A percentile compares a stretch with the other conserved stretches of the same genome.
phyloP scores from a whole-genome alignment of 768 basidiomycete species.

The Collybiopsis luxurians region DNA sequence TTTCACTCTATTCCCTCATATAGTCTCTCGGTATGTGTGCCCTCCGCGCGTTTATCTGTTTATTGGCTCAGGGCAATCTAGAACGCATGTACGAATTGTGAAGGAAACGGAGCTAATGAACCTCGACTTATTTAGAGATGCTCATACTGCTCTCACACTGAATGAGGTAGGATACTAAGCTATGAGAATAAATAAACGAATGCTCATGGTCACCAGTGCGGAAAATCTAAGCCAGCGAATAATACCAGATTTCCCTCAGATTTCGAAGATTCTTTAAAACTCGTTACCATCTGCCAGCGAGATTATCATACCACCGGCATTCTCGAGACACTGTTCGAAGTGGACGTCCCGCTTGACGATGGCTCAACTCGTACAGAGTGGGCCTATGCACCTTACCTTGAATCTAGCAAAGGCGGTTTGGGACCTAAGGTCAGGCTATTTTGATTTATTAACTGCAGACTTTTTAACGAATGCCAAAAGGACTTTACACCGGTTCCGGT shows the following conservation, averaged over 20 bases:
- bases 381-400: conserved; percentile 8
- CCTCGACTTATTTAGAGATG: not conserved
- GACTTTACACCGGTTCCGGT: conserved; percentile 4
- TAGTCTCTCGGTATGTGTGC: not conserved
- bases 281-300: not conserved
- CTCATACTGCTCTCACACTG: not conserved
- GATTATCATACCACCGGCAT: not conserved
- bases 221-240: not conserved
- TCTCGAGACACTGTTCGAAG: conserved; percentile 1
- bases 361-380: not conserved
- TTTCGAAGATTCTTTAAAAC: not conserved
- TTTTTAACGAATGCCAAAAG: not conserved
- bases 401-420: not conserved
- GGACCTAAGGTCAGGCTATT: conserved; percentile 1
- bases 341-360: conserved; percentile 1
- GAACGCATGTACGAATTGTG: conserved; percentile 3
- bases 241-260: not conserved
- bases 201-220: too few relatives aligned
- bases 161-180: too few relatives aligned
- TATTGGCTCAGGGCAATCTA: not conserved
- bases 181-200: too few relatives aligned
- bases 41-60: not conserved
- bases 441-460: not conserved
- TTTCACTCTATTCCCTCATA: not conserved
- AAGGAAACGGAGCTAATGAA: conserved; percentile 2